Percentiles rank a stretch among this genome's conserved stretches.
Conservation (phyloP, 257 asterid genomes). For the Solanum neorickii region DNA sequence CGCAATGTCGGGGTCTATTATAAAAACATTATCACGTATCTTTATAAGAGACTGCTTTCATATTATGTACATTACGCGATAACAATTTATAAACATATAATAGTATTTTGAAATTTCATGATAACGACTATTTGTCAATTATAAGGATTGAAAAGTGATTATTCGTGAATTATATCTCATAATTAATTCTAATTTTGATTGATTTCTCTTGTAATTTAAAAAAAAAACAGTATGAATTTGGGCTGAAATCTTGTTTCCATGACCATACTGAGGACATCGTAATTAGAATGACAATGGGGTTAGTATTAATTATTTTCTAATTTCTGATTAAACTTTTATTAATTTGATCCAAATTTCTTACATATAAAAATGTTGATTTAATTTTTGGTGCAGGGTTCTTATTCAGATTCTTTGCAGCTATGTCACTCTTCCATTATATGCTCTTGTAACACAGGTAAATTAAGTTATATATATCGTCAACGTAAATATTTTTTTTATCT, state of each 20-base stretch:
- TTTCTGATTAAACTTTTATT: background rate
- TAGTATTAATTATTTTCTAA: background rate
- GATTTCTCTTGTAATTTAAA: background rate
- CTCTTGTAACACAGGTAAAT: constrained; percentile 91
- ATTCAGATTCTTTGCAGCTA: constrained; percentile 78
- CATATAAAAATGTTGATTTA: background rate
- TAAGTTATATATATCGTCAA: background rate
- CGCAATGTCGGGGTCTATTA: background rate
- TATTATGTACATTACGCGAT: too few species aligned
- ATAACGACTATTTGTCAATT: background rate
- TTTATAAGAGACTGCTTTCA: background rate
- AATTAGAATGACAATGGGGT: constrained; percentile 87
- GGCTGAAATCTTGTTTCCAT: constrained; percentile 73
- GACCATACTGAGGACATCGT: constrained; percentile 61
- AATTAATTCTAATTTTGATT: background rate
- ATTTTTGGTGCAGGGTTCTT: constrained; percentile 34
- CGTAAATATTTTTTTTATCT: background rate
- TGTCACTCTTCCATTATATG: constrained; percentile 88
- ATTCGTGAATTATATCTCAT: background rate
- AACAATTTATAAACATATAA: background rate
- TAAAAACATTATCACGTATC: background rate
- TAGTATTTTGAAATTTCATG: background rate
- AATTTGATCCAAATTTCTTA: background rate
- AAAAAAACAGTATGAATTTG: constrained; percentile 56
- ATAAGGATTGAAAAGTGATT: background rate